Conservation (phyloP, 2,329 filamentous ascomycete genomes). For the Aspergillus ochraceus region DNA sequence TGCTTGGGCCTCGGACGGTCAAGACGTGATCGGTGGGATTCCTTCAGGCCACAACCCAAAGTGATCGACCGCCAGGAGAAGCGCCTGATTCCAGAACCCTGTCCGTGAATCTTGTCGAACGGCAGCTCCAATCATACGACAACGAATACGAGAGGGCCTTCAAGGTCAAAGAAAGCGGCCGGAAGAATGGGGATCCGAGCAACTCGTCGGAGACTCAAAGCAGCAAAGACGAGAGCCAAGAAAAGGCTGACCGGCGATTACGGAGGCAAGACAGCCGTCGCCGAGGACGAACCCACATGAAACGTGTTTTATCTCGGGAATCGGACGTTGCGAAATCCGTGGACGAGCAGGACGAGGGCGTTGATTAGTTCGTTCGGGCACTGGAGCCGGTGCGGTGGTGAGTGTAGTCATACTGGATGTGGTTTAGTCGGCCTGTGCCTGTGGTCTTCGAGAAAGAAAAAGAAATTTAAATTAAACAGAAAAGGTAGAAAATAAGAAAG, state of each 20-base stretch:
- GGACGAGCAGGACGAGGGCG: too few species aligned
- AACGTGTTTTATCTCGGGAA: conserved; percentile 10
- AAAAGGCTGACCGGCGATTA: not conserved
- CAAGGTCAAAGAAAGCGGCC: too few species aligned
- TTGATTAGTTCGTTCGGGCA: too few species aligned
- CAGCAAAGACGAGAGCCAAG: not conserved
- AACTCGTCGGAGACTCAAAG: too few species aligned
- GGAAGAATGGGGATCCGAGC: not conserved
- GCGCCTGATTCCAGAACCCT: too few species aligned
- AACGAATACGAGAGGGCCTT: not conserved
- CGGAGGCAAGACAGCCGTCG: not conserved
- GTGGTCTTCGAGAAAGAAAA: not conserved
- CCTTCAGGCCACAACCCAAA: not conserved
- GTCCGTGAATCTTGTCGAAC: not conserved
- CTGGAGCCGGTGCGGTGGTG: too few species aligned
- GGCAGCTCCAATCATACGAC: not conserved
- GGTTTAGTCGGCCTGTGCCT: too few species aligned
- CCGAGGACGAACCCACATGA: conserved; percentile 5
- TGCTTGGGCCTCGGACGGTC: too few species aligned
- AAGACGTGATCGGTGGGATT: too few species aligned
- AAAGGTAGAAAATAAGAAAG: too few species aligned
- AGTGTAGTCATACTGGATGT: too few species aligned
- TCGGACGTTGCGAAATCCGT: conserved; percentile 13
- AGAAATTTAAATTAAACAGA: not conserved
- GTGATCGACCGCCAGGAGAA: not conserved